Evolutionary conservation across 2,329 filamentous ascomycete genomes (phyloP), one percentile per base, ranked within the genome.

Genomic region (Chaetoscypha palmicola): DNA sequence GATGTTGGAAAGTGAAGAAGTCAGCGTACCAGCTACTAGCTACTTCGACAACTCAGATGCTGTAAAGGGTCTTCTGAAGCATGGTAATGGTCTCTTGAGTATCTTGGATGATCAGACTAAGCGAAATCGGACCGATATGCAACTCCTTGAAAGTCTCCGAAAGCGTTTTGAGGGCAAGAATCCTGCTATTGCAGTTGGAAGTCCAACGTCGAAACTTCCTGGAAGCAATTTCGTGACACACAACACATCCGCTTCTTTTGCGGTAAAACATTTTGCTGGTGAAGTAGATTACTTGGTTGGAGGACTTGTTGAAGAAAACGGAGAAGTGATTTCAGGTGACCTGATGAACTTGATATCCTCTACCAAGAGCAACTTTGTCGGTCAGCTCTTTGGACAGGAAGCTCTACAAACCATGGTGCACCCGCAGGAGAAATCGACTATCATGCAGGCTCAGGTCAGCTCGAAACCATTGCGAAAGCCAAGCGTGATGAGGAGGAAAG

Each of bases 31-130:
- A 2, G 83, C 90, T 1, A 96, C 91, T 0, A 95, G 88, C 68
- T 98, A 97, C 65, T 98, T 96, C 57, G 92, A 98, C 66, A 98
- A 97, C 64, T 89, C 86, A 0, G 92, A 97, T 63, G 89, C 91
- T 8, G 89, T 96, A 48, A 88, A 86, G 58, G 91, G 89, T 10
- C 73, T 98, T 23, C 71, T 98, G 43, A 98, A 97, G 68, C 75
- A 87, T 45, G 88, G 90, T 20, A 97, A 97, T 58, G 92, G 92
- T 34, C 71, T 98, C 30, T 72, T 98, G 16, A 90, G 88, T 65
- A 98, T 98, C 51, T 71, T 98, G 0, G 92, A 98, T 60, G 92
- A 98, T 59, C 92, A 98, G 65, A 95, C 89, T 34, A 83, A 86
- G 38, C 86, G 91, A 42, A 86, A 91, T 55, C 83, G 89, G 59